phyloP scores from a whole-genome alignment of 108 stramenopile species.

The Cyclotella choctawhatcheeana region DNA sequence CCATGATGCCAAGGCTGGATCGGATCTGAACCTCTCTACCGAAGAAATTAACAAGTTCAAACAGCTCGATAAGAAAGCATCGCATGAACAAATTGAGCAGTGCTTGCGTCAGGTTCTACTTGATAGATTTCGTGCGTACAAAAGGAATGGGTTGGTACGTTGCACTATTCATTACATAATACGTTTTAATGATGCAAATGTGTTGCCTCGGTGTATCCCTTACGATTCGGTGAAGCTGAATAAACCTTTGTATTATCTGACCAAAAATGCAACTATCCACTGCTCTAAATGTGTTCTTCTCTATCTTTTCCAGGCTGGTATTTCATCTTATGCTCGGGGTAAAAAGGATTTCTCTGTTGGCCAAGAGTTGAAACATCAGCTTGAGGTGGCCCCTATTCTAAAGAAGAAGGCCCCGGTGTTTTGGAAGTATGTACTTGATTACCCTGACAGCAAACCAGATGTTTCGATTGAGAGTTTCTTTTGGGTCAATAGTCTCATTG shows the following conservation, averaged over 20 bases:
- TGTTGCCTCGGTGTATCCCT: no score
- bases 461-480: slow-evolving; percentile 49
- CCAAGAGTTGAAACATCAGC: slow-evolving; percentile 52
- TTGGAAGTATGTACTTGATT: slow-evolving; percentile 52
- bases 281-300: no score
- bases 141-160: slow-evolving; percentile 53
- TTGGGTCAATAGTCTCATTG: slow-evolving; percentile 67
- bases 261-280: no score
- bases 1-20: slow-evolving; percentile 36
- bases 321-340: slow-evolving; percentile 52
- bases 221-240: no score
- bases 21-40: slow-evolving; percentile 54
- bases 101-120: slow-evolving; percentile 46
- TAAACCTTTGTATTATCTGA: no score
- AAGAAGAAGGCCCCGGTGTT: slow-evolving; percentile 49
- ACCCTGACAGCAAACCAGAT: slow-evolving; percentile 57
- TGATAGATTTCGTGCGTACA: slow-evolving; percentile 54
- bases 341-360: slow-evolving; percentile 53
- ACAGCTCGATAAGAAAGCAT: slow-evolving; percentile 33
- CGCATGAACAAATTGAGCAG: slow-evolving; percentile 53
- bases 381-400: slow-evolving; percentile 33
- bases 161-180: no score
- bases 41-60: slow-evolving; percentile 55
- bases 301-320: no score
- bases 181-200: no score